Base-by-base conservation (phyloP, 2,329 filamentous ascomycete genomes). In the Clonostachys chloroleuca region DNA sequence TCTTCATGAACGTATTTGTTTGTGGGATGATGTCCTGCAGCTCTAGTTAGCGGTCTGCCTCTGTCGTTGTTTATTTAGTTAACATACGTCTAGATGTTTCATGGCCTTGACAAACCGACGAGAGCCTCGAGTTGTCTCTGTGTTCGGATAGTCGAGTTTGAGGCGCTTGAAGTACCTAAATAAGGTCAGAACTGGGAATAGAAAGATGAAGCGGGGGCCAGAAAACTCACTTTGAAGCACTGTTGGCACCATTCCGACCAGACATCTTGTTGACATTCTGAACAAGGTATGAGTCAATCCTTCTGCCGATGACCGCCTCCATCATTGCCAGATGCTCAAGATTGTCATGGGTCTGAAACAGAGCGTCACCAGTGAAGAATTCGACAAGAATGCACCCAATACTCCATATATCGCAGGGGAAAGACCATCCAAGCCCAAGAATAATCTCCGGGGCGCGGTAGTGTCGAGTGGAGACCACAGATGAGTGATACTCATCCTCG, bases 281-380 rank as follows among this genome's bases (percentile, higher is more conserved):
- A 5, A 87, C 77, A 6, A 87, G 73, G 51, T 78, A 70, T 0
- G 66, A 65, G 51, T 86, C 83, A 45, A 87, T 79, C 44, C 76
- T 72, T 18, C 67, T 65, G 44, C 80, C 80, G 46, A 82, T 80
- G 8, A 87, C 83, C 34, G 78, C 80, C 57, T 86, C 83, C 83
- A 87, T 87, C 84, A 87, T 87, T n/a, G 84, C 84, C 45, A 87
- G 66, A 59, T 87, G 84, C 61, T 87, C 84, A 20, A 87, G 70
- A 51, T 87, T 87, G 54, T 87, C 84, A 55, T 87, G 84, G 2
- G 84, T 87, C 59, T 87, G 84, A 62, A 87, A 87, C 3, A 87
- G 66, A 16, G 84, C 84, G 56, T 87, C 84, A 6, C 84, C 84
- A 0, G 84, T 87, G 51, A 82, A 87, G 61, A 87, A 86, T 52